Percentiles rank a stretch among this genome's conserved stretches.
These are phyloP conservation scores for Blastobotrys niveus DNA, from an alignment of 1,139 yeast species.

Conservation along the genomic window DNA sequence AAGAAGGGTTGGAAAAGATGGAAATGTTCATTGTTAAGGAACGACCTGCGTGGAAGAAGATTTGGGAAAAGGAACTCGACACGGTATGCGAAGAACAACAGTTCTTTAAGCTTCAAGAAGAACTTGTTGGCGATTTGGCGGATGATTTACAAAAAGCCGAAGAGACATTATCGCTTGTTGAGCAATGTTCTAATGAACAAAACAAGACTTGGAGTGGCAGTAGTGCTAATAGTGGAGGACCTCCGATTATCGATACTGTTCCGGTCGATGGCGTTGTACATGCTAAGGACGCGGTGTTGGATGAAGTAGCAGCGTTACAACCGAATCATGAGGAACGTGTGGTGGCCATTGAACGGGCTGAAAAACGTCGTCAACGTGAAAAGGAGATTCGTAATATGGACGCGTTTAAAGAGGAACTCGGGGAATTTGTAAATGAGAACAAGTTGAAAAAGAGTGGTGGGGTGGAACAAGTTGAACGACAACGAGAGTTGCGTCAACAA, in stretches of 20 bases:
- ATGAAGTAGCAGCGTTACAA: conserved; percentile 68
- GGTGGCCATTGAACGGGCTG: conserved; percentile 86
- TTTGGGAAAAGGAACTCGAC: conserved; percentile 89
- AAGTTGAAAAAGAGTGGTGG: conserved; percentile 82
- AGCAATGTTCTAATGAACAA: conserved; percentile 77
- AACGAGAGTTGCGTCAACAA: conserved; percentile 58
- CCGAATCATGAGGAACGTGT: conserved; percentile 83
- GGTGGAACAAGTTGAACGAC: conserved; percentile 73
- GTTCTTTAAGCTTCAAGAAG: conserved; percentile 83
- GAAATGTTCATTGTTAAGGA: conserved; percentile 60
- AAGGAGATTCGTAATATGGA: conserved; percentile 51
- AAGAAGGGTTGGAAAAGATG: conserved; percentile 47
- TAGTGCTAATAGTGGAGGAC: conserved; percentile 1
- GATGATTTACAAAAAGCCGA: conserved; percentile 76
- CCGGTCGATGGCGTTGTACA: conserved; percentile 36
- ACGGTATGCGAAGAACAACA: conserved; percentile 92
- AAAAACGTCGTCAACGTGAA: conserved; percentile 69
- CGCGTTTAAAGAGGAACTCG: conserved; percentile 82
- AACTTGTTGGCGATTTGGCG: conserved; percentile 67
- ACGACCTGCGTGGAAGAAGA: conserved; percentile 79
- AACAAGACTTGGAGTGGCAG: conserved; percentile 35
- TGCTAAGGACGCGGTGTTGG: conserved; percentile 71
- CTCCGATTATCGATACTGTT: conserved; percentile 25
- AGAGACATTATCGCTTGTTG: conserved; percentile 76
- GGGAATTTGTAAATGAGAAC: conserved; percentile 71